Conservation (phyloP, 345 rosid genomes). For the Camelina hispida region DNA sequence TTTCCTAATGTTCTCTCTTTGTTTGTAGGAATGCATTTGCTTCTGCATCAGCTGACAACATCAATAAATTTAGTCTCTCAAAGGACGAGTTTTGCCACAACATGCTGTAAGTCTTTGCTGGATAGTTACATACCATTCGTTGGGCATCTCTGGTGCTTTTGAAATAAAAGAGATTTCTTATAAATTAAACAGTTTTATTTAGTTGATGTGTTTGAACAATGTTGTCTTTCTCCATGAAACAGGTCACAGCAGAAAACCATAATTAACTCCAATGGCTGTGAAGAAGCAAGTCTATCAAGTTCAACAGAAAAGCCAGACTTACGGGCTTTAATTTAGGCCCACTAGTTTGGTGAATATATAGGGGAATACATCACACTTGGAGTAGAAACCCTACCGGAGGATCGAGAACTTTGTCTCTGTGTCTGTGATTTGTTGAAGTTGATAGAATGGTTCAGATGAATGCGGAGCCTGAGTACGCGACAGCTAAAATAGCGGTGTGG, state of each 20-base stretch:
- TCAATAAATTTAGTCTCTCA: conserved; percentile 87
- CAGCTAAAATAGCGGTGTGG: too few species aligned
- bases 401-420: too few species aligned
- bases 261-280: conserved; percentile 52
- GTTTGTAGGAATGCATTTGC: conserved; percentile 79
- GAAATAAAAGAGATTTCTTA: not conserved
- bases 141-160: conserved; percentile 21
- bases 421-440: too few species aligned
- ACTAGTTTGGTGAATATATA: too few species aligned
- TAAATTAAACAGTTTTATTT: not conserved
- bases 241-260: conserved; percentile 99
- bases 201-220: conserved; percentile 12
- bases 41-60: conserved; percentile 98
- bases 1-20: conserved; percentile 20
- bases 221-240: conserved; percentile 31
- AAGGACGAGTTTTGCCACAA: conserved; percentile 93
- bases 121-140: not conserved
- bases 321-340: too few species aligned
- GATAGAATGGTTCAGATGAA: too few species aligned
- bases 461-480: too few species aligned
- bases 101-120: conserved; percentile 64
- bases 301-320: too few species aligned
- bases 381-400: too few species aligned
- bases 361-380: too few species aligned
- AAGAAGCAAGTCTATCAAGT: too few species aligned